Percentiles rank a stretch among this genome's conserved stretches.
These are phyloP conservation scores for Cerioporus squamosus DNA, from an alignment of 1,284 basidiomycete species.

Conservation along the genomic window DNA sequence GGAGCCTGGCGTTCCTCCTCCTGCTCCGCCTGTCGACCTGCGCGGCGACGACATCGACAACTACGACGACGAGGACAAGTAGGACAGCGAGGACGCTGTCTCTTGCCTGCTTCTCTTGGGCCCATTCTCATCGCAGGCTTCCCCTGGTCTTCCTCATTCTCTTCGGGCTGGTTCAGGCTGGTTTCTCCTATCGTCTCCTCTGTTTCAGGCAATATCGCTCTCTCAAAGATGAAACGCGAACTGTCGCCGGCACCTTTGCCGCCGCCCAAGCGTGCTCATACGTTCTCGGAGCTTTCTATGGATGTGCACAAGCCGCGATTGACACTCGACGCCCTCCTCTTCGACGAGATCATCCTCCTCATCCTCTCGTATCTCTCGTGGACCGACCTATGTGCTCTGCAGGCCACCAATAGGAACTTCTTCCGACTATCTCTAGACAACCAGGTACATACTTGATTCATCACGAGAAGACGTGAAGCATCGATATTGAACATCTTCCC, in stretches of 20 bases:
- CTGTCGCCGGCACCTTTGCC: slow-evolving; percentile 47
- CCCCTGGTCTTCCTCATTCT: too few species aligned
- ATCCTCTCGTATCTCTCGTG: slow-evolving; percentile 74
- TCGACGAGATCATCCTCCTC: slow-evolving; percentile 74
- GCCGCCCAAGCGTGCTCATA: slow-evolving; percentile 60
- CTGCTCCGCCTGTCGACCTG: too few species aligned
- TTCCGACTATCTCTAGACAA: slow-evolving; percentile 62
- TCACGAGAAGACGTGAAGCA: neutral
- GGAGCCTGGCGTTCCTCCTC: too few species aligned
- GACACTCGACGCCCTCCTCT: slow-evolving; percentile 62
- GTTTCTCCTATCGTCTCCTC: too few species aligned
- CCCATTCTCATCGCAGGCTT: too few species aligned
- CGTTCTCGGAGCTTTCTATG: neutral
- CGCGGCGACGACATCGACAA: too few species aligned
- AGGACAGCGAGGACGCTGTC: too few species aligned
- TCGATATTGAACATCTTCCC: slow-evolving; percentile 25
- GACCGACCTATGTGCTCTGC: slow-evolving; percentile 66
- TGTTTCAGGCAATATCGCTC: too few species aligned
- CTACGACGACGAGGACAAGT: too few species aligned
- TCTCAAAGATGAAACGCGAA: slow-evolving; percentile 1
- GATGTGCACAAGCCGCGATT: slow-evolving; percentile 4
- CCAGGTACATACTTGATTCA: slow-evolving; percentile 47
- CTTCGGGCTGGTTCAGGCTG: too few species aligned
- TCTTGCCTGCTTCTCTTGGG: too few species aligned
- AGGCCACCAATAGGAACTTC: slow-evolving; percentile 70